Evolutionary conservation across 192 early-diverging fungal genomes (phyloP).

Genomic region (Glomus cerebriforme): DNA sequence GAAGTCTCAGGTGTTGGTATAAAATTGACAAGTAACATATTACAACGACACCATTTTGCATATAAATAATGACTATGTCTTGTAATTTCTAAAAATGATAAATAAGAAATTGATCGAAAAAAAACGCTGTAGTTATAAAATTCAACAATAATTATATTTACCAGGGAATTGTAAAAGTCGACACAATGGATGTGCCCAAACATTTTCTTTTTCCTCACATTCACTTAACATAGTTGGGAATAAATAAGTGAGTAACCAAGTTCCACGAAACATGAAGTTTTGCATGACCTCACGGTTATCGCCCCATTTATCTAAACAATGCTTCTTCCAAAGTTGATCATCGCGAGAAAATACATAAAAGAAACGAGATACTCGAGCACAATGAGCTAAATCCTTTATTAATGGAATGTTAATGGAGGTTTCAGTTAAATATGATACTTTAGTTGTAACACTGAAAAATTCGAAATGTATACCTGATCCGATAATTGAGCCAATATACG

Average conservation of each 20-base stretch:
- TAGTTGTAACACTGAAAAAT: neutral
- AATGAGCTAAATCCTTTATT: constrained; percentile 5
- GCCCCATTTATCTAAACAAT: constrained; percentile 34
- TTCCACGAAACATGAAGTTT: constrained; percentile 37
- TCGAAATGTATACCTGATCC: neutral
- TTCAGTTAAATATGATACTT: neutral
- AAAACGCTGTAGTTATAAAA: neutral
- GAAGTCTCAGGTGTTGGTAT: constrained; percentile 34
- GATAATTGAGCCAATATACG: neutral
- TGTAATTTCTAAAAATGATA: constrained; percentile 23
- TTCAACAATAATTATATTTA: neutral
- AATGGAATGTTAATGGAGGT: neutral
- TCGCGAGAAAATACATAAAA: constrained; percentile 43
- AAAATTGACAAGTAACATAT: constrained; percentile 44
- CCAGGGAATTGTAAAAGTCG: neutral
- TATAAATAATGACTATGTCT: constrained; percentile 38
- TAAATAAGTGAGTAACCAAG: constrained; percentile 43
- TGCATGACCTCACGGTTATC: neutral
- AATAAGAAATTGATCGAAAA: neutral
- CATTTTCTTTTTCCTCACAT: constrained; percentile 27
- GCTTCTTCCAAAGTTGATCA: constrained; percentile 38
- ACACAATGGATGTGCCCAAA: constrained; percentile 29
- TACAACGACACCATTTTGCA: constrained; percentile 40
- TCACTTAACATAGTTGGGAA: constrained; percentile 37
- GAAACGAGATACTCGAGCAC: constrained; percentile 30